Base-by-base conservation (phyloP, 1,284 basidiomycete genomes). In the Cutaneotrichosporon arboriforme region DNA sequence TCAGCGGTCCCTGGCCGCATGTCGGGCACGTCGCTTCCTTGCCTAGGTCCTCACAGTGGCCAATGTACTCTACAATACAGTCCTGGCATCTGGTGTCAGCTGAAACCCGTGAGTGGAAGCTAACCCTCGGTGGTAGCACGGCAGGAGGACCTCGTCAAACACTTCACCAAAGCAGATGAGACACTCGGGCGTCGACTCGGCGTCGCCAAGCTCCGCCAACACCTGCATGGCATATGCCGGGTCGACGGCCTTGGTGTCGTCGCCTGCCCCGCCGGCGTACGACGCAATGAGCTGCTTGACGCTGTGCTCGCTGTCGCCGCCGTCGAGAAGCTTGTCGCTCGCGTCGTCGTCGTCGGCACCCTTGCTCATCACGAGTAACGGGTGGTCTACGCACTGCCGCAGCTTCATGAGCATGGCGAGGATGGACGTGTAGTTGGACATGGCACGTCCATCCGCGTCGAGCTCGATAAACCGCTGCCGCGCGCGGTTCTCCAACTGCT, bases 401-500 rank as follows among this genome's bases (percentile, higher is more conserved):
- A 93, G 72, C 88, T 84, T 82, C 88, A 91, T 90, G 35, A 91
- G 78, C 87, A 90, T 90, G 4, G 88, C 89, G 64, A 93, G 79
- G 67, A 93, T 91, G 62, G 88, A 87, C 0, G 88, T 90, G 68
- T 90, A 92, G 64, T 90, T 91, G 63, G 84, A 88, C 69, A 85
- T 83, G 22, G 90, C 80, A 1, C 86, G 76, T 12, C 88, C 88
- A 66, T 84, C 85, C 4, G 83, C 86, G 61, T 83, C 83, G 12
- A 91, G 76, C 51, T 81, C 81, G 56, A 90, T 86, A 66, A 90
- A 92, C 53, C 69, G 62, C 17, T 67, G 51, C 60, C 73, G 73
- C 1, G 73, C 72, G 10, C 66, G 57, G 46, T 71, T 67, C 54
- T 77, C 74, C 14, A 77, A 64, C 21, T 67, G 64, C 54, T 77